Base-by-base conservation (phyloP, 495 filamentous ascomycete genomes). In the Cenococcum geophilum region DNA sequence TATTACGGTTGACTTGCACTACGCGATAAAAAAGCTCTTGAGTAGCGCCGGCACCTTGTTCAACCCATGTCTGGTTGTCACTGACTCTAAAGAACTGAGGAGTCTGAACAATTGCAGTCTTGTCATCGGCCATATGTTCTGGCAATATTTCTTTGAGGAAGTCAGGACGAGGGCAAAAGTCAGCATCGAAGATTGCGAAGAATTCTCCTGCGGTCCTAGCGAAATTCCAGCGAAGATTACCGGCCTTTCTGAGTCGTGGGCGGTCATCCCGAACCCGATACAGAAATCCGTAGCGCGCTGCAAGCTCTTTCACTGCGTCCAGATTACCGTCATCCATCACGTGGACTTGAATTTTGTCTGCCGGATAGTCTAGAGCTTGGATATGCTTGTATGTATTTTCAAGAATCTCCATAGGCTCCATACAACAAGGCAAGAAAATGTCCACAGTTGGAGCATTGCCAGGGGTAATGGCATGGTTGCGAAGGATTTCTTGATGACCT, bases 401-500 rank as follows among this genome's bases (percentile, higher is more conserved):
- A 6, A 72, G 50, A 35, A 72, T 62, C 51, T 69, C 66, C 1
- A 71, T 20, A 10, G 69, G 66, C 45, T 72, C 69, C 21, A 62
- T 64, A 66, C 70, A 72, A 20, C 71, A 66, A 8, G 70, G 69
- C 11, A 72, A 58, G 53, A 67, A 72, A 27, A 72, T 68, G 57
- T 72, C 70, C 35, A 71, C 62, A 4, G 68, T 72, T 1, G 70
- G 70, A 14, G 69, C 69, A 21, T n/a, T 60, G 12, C 21, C 45
- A 12, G 36, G 36, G 1, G 45, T 61, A 8, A 69, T 25, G 10
- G 48, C 58, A 51, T 60, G 43, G 14, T 61, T 60, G 20, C 49
- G 48, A 10, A 72, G 20, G 12, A 65, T 35, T 50, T 61, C 58
- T 47, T 70, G 61, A 56, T 72, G 70, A 23, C 43, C 48, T 14